Base-by-base conservation (phyloP, 2,329 filamentous ascomycete species). In the Trichoderma polysporum region DNA sequence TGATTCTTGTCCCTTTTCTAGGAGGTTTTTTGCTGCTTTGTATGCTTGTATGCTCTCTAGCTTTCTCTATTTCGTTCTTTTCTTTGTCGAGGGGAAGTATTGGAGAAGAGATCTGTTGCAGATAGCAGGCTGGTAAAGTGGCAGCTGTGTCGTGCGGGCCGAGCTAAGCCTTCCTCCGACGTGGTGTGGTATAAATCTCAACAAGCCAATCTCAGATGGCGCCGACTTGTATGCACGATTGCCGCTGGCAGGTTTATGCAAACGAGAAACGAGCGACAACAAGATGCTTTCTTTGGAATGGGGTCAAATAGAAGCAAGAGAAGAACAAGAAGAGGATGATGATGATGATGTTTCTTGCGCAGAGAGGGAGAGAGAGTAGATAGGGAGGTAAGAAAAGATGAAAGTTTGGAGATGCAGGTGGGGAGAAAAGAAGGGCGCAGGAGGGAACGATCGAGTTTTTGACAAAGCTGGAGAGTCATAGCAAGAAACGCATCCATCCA, bases 401-500 rank as follows among this genome's bases (percentile, higher is more conserved):
- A 61, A 50, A 56, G 59, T 22, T 47, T n/a, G 47, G 62, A 65
- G 49, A 45, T 33, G 45, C 29, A 49, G 58, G 49, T 64, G 60
- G 57, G 57, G 66, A 71, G 53, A 27, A 19, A 50, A 49, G 31
- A 65, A 49, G 41, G 47, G 68, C 68, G 64, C 68, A 67, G 67
- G 71, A 70, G 69, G 68, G 72, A 71, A 68, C 69, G 68, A 75
- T 74, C 67, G 73, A 72, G 70, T 72, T 75, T 70, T 70, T 72
- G 69, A 70, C 69, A 72, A 74, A 71, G 72, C 69, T 71, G 68
- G 73, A 70, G 69, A 73, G 70, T 73, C 74, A 71, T 72, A 57
- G 71, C 73, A 74, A 72, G 70, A 73, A 74, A 76, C 74, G 71
- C 75, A 68, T 68, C 66, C 74, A 75, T 68, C 65, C 60, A 69